Evolutionary conservation across 768 basidiomycete genomes (phyloP).

Genomic region (Tremella yokohamensis): DNA sequence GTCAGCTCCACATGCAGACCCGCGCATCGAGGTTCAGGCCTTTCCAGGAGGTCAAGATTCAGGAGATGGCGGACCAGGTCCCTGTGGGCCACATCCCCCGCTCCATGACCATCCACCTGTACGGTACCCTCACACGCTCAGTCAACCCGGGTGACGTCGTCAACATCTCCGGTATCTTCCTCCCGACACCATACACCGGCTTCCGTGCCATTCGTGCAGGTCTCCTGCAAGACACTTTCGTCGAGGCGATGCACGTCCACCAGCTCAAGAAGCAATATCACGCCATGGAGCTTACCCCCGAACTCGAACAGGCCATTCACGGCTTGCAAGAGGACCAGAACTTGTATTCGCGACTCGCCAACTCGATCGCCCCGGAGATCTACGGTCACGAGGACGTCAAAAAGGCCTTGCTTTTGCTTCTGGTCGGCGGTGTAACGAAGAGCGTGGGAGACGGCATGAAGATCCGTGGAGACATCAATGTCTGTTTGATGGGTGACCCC

Average conservation of each 20-base stretch:
- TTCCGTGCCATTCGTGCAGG: conserved; percentile 96
- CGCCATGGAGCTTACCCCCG: conserved; percentile 87
- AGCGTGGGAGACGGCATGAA: conserved; percentile 95
- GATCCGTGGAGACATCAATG: conserved; percentile 94
- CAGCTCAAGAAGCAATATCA: conserved; percentile 97
- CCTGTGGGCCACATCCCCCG: conserved; percentile 98
- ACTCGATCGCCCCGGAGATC: conserved; percentile 96
- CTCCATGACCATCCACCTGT: conserved; percentile 94
- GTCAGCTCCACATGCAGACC: conserved; percentile 96
- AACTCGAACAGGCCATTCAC: conserved; percentile 67
- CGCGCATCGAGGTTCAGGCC: conserved; percentile 94
- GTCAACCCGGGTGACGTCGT: conserved; percentile 96
- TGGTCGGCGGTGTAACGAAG: conserved; percentile 96
- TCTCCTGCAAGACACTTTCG: conserved; percentile 91
- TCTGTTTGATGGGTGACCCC: conserved; percentile 98
- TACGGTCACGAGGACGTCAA: conserved; percentile 97
- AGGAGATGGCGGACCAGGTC: conserved; percentile 99
- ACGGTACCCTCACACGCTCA: conserved; percentile 79
- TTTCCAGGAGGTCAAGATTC: conserved; percentile 97
- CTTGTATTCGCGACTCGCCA: conserved; percentile 82
- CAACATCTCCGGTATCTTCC: conserved; percentile 91
- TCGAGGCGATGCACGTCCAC: conserved; percentile 82
- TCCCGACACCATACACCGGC: conserved; percentile 95
- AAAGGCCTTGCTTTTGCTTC: conserved; percentile 83
- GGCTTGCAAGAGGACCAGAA: conserved; percentile 69